These are phyloP conservation scores for Neurospora sp. DNA, from an alignment of 2,329 filamentous ascomycete species.

Conservation along the genomic window DNA sequence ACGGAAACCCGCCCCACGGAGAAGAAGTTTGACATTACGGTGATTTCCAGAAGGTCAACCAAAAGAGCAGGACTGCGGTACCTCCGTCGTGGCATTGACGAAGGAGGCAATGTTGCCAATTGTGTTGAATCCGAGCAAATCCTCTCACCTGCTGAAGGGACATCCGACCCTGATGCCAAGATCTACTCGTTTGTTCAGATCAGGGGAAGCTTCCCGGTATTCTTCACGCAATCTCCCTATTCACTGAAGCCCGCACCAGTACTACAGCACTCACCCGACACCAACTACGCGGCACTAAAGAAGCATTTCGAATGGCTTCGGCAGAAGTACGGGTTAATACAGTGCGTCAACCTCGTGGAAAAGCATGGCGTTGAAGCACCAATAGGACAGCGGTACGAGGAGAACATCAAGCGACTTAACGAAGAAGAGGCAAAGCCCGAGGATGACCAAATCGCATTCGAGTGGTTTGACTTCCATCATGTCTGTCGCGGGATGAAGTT, in stretches of 20 bases:
- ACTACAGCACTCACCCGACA: constrained; percentile 68
- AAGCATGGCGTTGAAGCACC: constrained; percentile 74
- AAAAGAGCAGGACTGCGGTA: constrained; percentile 85
- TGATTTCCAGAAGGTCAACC: constrained; percentile 82
- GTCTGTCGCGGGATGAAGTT: constrained; percentile 96
- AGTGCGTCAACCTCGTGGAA: constrained; percentile 78
- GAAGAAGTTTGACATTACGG: constrained; percentile 63
- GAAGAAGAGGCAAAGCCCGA: constrained; percentile 38
- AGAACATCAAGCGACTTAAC: constrained; percentile 57
- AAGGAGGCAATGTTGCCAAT: constrained; percentile 81
- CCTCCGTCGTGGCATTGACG: constrained; percentile 79
- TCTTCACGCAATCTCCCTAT: constrained; percentile 92
- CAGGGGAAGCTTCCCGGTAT: constrained; percentile 84
- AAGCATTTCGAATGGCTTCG: constrained; percentile 66
- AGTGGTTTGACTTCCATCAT: constrained; percentile 97
- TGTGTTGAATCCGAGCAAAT: constrained; percentile 93
- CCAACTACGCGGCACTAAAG: constrained; percentile 68
- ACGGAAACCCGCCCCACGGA: constrained; percentile 34
- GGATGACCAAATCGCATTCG: constrained; percentile 50
- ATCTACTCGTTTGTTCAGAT: constrained; percentile 79
- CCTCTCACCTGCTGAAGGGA: constrained; percentile 50
- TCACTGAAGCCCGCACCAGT: constrained; percentile 81
- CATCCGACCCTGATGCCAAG: constrained; percentile 52
- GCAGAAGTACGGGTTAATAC: constrained; percentile 63
- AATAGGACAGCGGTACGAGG: constrained; percentile 69